Conservation (phyloP, 495 filamentous ascomycete species). For the Penicillium maclennaniae region DNA sequence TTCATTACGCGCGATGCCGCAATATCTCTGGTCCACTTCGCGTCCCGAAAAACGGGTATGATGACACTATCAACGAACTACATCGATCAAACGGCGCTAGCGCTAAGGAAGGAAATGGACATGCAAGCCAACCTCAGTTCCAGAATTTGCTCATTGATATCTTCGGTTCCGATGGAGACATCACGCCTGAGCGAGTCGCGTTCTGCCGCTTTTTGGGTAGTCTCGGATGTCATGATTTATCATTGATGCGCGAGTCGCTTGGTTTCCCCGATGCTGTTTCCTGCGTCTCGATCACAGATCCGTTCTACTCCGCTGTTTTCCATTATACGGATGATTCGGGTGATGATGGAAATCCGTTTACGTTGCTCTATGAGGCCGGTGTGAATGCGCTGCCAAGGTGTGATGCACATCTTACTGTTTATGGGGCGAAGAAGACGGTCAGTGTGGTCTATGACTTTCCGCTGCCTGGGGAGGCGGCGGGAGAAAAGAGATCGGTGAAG, state of each 20-base stretch:
- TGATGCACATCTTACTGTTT: conserved; percentile 55
- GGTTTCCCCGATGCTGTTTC: conserved; percentile 44
- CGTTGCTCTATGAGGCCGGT: conserved; percentile 53
- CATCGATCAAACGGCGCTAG: background rate
- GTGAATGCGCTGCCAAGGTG: conserved; percentile 51
- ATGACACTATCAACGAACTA: background rate
- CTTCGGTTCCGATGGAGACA: conserved; percentile 27
- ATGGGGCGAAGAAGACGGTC: conserved; percentile 45
- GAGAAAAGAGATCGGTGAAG: conserved; percentile 40
- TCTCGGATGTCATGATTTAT: conserved; percentile 54
- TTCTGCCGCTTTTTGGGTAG: conserved; percentile 44
- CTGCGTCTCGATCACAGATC: conserved; percentile 41
- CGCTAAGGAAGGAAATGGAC: background rate
- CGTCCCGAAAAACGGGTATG: background rate
- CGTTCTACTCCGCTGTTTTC: conserved; percentile 47
- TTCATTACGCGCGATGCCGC: conserved; percentile 51
- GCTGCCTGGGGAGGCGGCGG: conserved; percentile 26
- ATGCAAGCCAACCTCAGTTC: conserved; percentile 6
- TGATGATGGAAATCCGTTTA: conserved; percentile 34
- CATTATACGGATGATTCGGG: conserved; percentile 29
- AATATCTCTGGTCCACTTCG: conserved; percentile 48
- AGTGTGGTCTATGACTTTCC: conserved; percentile 51
- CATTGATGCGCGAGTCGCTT: conserved; percentile 52
- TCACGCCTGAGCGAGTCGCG: conserved; percentile 29
- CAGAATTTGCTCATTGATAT: conserved; percentile 26